Evolutionary conservation across 805 yeast genomes (phyloP).

Genomic region (Metschnikowia chrysomelidarum): DNA sequence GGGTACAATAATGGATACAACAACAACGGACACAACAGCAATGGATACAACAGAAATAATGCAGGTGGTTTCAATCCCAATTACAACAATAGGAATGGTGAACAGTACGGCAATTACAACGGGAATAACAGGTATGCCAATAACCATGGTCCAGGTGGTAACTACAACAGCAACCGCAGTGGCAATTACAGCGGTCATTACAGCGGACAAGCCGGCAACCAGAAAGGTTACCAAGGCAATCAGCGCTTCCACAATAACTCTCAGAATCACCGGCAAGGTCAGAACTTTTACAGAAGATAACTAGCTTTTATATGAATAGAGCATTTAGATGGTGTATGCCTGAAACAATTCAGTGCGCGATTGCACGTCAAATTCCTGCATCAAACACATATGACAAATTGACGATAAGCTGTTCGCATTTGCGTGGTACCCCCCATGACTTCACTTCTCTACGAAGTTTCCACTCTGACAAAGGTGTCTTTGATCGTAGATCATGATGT

Average conservation of each 20-base stretch:
- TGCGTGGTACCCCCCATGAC: no score
- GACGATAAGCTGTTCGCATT: no score
- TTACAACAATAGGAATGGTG: neutral
- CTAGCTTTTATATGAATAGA: no score
- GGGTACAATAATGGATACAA: slow-evolving; percentile 4
- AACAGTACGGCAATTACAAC: slow-evolving; percentile 2
- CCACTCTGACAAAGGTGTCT: slow-evolving; percentile 1
- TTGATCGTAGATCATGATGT: neutral
- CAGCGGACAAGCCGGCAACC: slow-evolving; percentile 6
- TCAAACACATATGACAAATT: no score
- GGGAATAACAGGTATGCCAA: slow-evolving; percentile 7
- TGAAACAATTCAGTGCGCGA: no score
- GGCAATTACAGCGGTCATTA: slow-evolving; percentile 3
- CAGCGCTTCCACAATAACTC: slow-evolving; percentile 2
- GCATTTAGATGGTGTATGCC: no score
- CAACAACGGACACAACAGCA: slow-evolving; percentile 6
- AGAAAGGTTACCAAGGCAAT: slow-evolving; percentile 11
- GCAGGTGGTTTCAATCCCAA: neutral
- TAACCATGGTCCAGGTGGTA: slow-evolving; percentile 8
- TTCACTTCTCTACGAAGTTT: slow-evolving; percentile 3
- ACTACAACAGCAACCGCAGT: slow-evolving; percentile 2
- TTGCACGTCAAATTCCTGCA: no score
- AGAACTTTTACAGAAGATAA: slow-evolving; percentile 1
- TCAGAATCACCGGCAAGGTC: slow-evolving; percentile 3
- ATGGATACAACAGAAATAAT: slow-evolving; percentile 2